Percentiles rank a stretch among this genome's conserved stretches.
phyloP scores from a whole-genome alignment of 2,329 filamentous ascomycete genomes.

The Sporothrix brunneoviolacea region DNA sequence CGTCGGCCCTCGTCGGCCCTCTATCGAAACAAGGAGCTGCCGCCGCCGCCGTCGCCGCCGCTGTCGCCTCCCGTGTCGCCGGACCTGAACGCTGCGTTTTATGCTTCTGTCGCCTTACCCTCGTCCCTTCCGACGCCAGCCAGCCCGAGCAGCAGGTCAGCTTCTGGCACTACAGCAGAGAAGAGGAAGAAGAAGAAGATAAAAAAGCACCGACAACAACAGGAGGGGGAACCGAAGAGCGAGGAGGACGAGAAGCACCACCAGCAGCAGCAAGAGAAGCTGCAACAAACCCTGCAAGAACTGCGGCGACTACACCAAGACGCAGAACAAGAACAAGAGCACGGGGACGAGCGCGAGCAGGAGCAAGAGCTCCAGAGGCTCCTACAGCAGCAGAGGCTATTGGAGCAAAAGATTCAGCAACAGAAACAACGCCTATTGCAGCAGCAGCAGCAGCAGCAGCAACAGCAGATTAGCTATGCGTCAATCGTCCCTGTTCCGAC shows the following conservation, averaged over 20 bases:
- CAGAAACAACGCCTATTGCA: neutral
- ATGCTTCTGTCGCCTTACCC: too few relatives aligned
- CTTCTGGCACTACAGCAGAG: neutral
- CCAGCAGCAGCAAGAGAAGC: neutral
- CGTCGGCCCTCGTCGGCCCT: conserved; percentile 14
- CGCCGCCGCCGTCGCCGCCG: neutral
- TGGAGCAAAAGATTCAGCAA: neutral
- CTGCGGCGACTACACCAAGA: too few relatives aligned
- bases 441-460: neutral
- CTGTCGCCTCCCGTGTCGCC: too few relatives aligned
- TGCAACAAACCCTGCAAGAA: neutral
- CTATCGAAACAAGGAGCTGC: conserved; percentile 25
- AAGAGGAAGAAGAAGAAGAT: neutral
- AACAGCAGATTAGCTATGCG: neutral
- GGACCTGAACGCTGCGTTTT: too few relatives aligned
- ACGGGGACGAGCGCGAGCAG: neutral
- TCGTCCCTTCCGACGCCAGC: too few relatives aligned
- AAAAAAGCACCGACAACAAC: neutral
- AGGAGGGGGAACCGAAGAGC: neutral
- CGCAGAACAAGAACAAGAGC: neutral
- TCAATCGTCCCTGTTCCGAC: neutral
- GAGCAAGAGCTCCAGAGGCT: neutral
- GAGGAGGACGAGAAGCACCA: neutral
- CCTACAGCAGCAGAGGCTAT: neutral
- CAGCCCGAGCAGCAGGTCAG: neutral